phyloP scores from a whole-genome alignment of 164 flowering plant species.

The Stephania cephalantha region DNA sequence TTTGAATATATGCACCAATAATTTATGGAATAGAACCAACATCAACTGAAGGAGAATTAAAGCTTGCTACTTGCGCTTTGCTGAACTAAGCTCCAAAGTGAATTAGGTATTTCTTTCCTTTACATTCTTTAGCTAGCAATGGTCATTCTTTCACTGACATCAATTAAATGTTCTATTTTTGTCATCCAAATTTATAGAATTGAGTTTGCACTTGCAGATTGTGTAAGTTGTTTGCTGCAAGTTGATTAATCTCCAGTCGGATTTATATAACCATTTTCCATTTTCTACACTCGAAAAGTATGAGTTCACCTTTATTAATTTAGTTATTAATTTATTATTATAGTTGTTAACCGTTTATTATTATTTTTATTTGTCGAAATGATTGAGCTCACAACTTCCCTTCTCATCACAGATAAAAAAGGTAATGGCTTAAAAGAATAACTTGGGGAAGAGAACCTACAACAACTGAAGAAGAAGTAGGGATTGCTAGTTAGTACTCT shows the following conservation, averaged over 20 bases:
- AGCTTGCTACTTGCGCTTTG: conserved; percentile 61
- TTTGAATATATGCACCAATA: conserved; percentile 56
- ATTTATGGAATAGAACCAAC: conserved; percentile 91
- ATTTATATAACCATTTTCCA: conserved; percentile 86
- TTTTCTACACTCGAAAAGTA: conserved; percentile 94
- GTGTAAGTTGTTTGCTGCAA: conserved; percentile 99
- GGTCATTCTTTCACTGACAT: background rate
- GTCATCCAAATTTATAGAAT: background rate
- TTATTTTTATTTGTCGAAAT: background rate
- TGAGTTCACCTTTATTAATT: conserved; percentile 22
- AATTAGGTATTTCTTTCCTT: conserved; percentile 61
- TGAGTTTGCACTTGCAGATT: conserved; percentile 47
- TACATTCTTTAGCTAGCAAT: background rate
- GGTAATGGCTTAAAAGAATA: conserved; percentile 50
- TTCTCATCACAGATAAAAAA: conserved; percentile 45
- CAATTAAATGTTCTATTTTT: background rate
- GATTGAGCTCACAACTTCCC: background rate
- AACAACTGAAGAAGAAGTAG: too few relatives aligned
- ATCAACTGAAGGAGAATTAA: conserved; percentile 71
- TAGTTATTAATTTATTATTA: background rate
- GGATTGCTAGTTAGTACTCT: too few relatives aligned
- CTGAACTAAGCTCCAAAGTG: conserved; percentile 82
- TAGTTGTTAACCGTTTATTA: too few relatives aligned
- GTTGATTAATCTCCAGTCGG: conserved; percentile 79
- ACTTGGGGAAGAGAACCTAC: too few relatives aligned